phyloP scores from a whole-genome alignment of 257 asterid species.

The Solanum rostratum region DNA sequence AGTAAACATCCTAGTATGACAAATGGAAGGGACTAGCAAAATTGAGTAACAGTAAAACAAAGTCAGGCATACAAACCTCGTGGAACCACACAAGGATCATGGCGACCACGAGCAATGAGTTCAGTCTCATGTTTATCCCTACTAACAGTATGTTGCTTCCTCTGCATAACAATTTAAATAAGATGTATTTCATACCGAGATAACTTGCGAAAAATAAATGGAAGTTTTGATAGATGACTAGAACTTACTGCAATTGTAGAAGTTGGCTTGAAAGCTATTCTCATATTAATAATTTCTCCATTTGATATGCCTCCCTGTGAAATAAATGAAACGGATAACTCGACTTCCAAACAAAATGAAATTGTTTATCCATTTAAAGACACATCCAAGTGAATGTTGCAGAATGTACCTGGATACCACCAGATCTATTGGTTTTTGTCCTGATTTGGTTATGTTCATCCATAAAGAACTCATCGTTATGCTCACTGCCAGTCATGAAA shows the following conservation, averaged over 20 bases:
- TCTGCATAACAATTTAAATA: not conserved
- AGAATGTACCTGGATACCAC: slow-evolving; percentile 75
- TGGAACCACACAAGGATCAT: not conserved
- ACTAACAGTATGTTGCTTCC: not conserved
- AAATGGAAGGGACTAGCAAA: not conserved
- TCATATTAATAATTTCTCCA: slow-evolving; percentile 88
- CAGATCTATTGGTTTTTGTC: slow-evolving; percentile 85
- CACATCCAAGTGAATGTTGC: not conserved
- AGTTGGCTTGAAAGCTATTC: slow-evolving; percentile 91
- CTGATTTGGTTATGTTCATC: slow-evolving; percentile 62
- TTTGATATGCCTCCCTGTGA: slow-evolving; percentile 94
- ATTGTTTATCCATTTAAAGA: not conserved
- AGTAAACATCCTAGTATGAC: not conserved
- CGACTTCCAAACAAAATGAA: not conserved
- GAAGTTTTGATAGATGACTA: not conserved
- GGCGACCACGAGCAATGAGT: not conserved
- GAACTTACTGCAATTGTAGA: slow-evolving; percentile 71
- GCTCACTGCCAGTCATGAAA: slow-evolving; percentile 93
- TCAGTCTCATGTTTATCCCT: not conserved
- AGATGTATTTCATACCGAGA: not conserved
- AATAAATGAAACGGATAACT: slow-evolving; percentile 3
- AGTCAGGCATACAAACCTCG: not conserved
- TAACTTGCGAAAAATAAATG: not conserved
- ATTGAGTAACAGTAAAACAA: not conserved
- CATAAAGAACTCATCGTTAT: slow-evolving; percentile 82